These are phyloP conservation scores for Penicilliopsis zonata DNA, from an alignment of 495 filamentous ascomycete genomes.

Conservation along the genomic window DNA sequence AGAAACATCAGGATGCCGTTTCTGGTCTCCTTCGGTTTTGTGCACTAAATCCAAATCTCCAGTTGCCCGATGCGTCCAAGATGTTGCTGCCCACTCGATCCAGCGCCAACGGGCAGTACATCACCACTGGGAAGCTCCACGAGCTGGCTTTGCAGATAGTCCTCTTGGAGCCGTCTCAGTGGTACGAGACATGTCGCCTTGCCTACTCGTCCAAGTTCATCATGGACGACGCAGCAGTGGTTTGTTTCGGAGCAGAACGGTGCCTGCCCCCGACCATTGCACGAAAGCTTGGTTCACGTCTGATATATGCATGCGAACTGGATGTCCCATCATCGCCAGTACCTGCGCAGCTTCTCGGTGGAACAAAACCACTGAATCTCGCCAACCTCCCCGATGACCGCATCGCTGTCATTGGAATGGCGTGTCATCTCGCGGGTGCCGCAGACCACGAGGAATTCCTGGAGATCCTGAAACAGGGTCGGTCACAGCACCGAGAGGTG, in stretches of 20 bases:
- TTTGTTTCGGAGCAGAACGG: slow-evolving; percentile 15
- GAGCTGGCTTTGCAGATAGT: slow-evolving; percentile 19
- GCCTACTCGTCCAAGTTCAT: not conserved
- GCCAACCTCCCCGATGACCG: slow-evolving; percentile 9
- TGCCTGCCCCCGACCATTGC: slow-evolving; percentile 14
- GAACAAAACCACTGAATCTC: slow-evolving; percentile 1
- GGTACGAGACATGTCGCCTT: slow-evolving; percentile 16
- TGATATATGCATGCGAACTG: slow-evolving; percentile 1
- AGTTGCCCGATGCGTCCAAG: slow-evolving; percentile 17
- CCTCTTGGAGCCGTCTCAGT: slow-evolving; percentile 19
- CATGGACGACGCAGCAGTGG: slow-evolving; percentile 3
- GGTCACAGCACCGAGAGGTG: slow-evolving; percentile 2
- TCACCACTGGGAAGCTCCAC: slow-evolving; percentile 10
- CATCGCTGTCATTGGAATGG: slow-evolving; percentile 33
- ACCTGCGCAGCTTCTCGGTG: not conserved
- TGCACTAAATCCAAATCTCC: slow-evolving; percentile 11
- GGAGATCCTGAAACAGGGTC: slow-evolving; percentile 17
- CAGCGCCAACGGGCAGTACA: slow-evolving; percentile 10
- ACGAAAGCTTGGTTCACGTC: slow-evolving; percentile 3
- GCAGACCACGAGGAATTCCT: slow-evolving; percentile 31
- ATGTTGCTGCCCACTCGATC: slow-evolving; percentile 12
- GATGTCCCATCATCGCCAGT: not conserved
- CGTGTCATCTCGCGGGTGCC: slow-evolving; percentile 24
- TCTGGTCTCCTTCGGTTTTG: slow-evolving; percentile 9
- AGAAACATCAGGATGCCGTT: slow-evolving; percentile 6